phyloP scores from a whole-genome alignment of 2,329 filamentous ascomycete species.

The Didymella segeticola region DNA sequence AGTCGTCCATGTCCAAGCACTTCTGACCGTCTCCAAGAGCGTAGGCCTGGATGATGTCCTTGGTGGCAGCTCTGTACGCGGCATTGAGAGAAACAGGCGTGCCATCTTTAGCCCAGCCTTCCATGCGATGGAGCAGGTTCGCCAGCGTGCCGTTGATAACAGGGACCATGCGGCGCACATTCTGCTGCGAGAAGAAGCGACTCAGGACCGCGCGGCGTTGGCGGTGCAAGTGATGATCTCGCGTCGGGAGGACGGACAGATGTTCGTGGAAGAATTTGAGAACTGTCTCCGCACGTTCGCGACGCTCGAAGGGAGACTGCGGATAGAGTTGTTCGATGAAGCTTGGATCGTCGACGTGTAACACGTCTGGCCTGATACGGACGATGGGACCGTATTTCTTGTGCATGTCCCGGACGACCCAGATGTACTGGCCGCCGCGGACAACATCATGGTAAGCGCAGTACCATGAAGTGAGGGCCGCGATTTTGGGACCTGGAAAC shows the following conservation, averaged over 20 bases:
- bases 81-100: background rate
- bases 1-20: constrained; percentile 9
- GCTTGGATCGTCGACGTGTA: constrained; percentile 22
- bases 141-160: constrained; percentile 7
- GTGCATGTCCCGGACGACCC: constrained; percentile 32
- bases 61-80: constrained; percentile 9
- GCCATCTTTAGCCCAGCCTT: constrained; percentile 1
- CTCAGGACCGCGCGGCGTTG: constrained; percentile 8
- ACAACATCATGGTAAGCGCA: constrained; percentile 36
- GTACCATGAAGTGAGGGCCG: constrained; percentile 26
- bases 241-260: constrained; percentile 7
- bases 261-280: constrained; percentile 5
- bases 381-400: constrained; percentile 28
- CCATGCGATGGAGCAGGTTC: constrained; percentile 1
- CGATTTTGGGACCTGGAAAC: constrained; percentile 22
- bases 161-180: constrained; percentile 5
- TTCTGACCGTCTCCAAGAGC: constrained; percentile 14
- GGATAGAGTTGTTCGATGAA: constrained; percentile 19
- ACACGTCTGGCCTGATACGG: constrained; percentile 16
- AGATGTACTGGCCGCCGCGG: constrained; percentile 18
- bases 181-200: constrained; percentile 11
- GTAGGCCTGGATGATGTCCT: constrained; percentile 5
- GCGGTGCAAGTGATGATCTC: constrained; percentile 5
- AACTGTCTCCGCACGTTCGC: constrained; percentile 10
- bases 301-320: constrained; percentile 3